These are phyloP conservation scores for Sphaerulina musiva DNA, from an alignment of 2,329 filamentous ascomycete species.

Conservation along the genomic window DNA sequence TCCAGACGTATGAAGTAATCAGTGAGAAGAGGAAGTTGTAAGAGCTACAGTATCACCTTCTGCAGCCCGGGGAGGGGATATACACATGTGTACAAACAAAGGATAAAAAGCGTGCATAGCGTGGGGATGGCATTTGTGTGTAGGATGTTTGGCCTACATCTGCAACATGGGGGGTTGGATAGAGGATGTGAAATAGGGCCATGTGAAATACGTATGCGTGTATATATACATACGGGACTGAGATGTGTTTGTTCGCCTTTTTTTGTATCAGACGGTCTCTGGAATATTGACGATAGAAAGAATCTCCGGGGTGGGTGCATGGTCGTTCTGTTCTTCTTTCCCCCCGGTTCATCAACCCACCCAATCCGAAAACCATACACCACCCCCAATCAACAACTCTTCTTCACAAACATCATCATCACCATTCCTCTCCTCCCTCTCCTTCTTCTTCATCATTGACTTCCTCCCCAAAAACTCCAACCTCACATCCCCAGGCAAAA, in stretches of 20 bases:
- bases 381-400: too few species aligned
- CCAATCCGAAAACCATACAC: too few species aligned
- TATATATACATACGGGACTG: not conserved
- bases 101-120: not conserved
- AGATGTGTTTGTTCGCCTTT: not conserved
- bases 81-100: not conserved
- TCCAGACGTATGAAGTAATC: conserved; percentile 81
- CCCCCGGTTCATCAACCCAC: too few species aligned
- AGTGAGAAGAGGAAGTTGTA: conserved; percentile 59
- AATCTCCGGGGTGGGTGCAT: too few species aligned
- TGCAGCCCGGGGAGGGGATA: too few species aligned
- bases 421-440: too few species aligned
- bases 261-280: not conserved
- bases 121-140: not conserved
- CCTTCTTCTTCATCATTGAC: too few species aligned
- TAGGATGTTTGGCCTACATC: not conserved
- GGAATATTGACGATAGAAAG: not conserved
- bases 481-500: too few species aligned
- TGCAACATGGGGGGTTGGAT: not conserved
- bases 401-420: too few species aligned
- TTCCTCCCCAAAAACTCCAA: too few species aligned
- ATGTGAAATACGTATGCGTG: not conserved
- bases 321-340: too few species aligned
- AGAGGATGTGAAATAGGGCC: too few species aligned
- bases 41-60: not conserved